Conservation (phyloP, 2,329 filamentous ascomycete species). For the Penicillium sp. region DNA sequence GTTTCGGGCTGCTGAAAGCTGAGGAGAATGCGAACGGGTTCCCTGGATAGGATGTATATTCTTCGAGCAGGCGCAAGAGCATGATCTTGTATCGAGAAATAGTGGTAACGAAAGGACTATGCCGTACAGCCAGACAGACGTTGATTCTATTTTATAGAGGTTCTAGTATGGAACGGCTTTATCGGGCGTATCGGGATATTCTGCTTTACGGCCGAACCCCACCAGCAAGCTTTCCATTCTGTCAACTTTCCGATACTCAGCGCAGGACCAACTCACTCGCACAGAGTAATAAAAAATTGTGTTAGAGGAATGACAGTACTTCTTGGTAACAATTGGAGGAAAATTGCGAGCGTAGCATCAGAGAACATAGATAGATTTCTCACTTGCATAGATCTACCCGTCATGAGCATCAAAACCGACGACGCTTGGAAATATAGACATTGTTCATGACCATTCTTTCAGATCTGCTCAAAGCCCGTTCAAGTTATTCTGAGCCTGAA, state of each 20-base stretch:
- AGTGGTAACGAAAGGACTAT: neutral
- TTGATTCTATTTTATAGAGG: neutral
- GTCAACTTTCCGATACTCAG: neutral
- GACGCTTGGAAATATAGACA: neutral
- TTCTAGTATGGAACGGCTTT: neutral
- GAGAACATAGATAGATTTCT: slow-evolving; percentile 9
- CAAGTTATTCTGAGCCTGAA: slow-evolving; percentile 44
- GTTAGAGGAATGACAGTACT: slow-evolving; percentile 35
- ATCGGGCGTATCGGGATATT: neutral
- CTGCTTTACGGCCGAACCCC: neutral
- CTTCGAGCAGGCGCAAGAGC: neutral
- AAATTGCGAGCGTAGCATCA: neutral
- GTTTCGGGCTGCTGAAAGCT: neutral
- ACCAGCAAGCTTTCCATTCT: neutral
- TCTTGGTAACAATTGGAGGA: neutral
- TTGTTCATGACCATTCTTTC: neutral
- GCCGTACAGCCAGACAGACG: neutral
- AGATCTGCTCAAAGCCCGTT: slow-evolving; percentile 39
- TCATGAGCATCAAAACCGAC: neutral
- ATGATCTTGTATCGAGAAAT: neutral
- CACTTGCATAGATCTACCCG: slow-evolving; percentile 51
- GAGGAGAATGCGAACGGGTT: neutral
- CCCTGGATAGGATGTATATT: neutral
- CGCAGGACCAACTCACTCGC: neutral
- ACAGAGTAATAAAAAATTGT: slow-evolving; percentile 22